Evolutionary conservation across 1,284 basidiomycete genomes (phyloP), one percentile per base, ranked within the genome.

Genomic region (Ustanciosporium gigantosporum): DNA sequence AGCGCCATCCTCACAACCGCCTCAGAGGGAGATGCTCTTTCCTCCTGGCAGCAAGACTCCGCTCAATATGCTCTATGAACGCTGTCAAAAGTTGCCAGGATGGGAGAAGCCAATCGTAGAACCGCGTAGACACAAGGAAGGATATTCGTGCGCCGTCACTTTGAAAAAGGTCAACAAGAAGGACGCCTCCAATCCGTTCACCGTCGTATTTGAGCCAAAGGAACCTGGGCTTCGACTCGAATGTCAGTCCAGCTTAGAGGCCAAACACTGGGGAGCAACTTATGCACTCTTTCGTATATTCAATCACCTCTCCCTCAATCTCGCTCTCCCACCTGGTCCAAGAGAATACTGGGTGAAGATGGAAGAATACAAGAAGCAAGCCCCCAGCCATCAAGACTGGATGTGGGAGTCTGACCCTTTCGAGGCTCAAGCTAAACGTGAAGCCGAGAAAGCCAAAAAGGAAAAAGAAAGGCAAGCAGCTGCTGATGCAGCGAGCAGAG

Each of bases 211-310:
- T 25, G 74, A 76, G 39, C 74, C 75, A n/a, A 66, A 60, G 31
- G 72, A 74, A 37, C 70, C 70, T 1, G 68, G 70, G 5, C 52
- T 65, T 16, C 57, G 59, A 25, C 65, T 69, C 32, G 52, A 57
- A 34, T 70, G 66, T 40, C 57, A 49, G 38, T 58, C 66, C 32
- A 60, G 58, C 39, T 31, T 66, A 19, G 61, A 66, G 27, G 73
- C 76, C 22, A 77, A 73, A 44, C 77, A 78, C 47, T 77, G 74
- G 74, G 76, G 58, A 8, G 77, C 77, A n/a, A 77, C 76, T 20
- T 78, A 77, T 46, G 77, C 71, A 2, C 64, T 78, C 5, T 77
- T 76, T 24, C 65, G 77, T 29, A 56, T 77, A 31, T 77, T 66
- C 41, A 73, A 70, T 36, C 68, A 68, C 31, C 61, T 76, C 9